phyloP scores from a whole-genome alignment of 306 rosid genomes.

The Arachis hypogaea region DNA sequence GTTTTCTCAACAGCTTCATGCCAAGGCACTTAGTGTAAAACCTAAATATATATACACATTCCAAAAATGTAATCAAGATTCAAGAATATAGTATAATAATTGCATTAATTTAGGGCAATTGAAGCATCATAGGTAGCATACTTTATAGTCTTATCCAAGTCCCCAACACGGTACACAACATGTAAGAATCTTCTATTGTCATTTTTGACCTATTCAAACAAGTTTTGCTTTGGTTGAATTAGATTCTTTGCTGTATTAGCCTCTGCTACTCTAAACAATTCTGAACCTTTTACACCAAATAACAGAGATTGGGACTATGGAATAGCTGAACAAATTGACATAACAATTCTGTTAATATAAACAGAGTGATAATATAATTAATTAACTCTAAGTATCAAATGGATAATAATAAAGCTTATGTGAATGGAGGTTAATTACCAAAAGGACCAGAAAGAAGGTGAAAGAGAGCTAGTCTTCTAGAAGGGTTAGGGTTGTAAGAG shows the following conservation, averaged over 20 bases:
- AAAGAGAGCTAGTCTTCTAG: conserved; percentile 58
- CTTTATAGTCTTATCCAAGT: conserved; percentile 88
- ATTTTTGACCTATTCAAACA: conserved; percentile 74
- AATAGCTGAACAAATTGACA: conserved; percentile 52
- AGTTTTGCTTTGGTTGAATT: conserved; percentile 56
- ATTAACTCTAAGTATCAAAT: too few relatives aligned
- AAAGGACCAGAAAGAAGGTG: conserved; percentile 54
- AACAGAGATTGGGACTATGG: conserved; percentile 53
- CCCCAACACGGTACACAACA: conserved; percentile 84
- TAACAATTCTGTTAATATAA: background rate
- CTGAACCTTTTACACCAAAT: conserved; percentile 61
- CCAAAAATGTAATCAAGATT: conserved; percentile 26
- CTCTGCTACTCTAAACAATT: conserved; percentile 48
- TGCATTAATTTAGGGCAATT: background rate
- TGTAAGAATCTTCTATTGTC: conserved; percentile 81
- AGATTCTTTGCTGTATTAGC: conserved; percentile 52
- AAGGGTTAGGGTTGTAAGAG: conserved; percentile 44
- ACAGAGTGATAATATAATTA: too few relatives aligned
- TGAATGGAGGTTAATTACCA: conserved; percentile 29
- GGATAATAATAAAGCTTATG: background rate
- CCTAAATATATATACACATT: conserved; percentile 42
- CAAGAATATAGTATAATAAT: background rate
- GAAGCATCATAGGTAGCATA: conserved; percentile 35
- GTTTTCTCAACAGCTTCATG: conserved; percentile 86
- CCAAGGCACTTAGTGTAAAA: conserved; percentile 90